Conservation (phyloP, 2,329 filamentous ascomycete genomes). For the Neonectria sp. region DNA sequence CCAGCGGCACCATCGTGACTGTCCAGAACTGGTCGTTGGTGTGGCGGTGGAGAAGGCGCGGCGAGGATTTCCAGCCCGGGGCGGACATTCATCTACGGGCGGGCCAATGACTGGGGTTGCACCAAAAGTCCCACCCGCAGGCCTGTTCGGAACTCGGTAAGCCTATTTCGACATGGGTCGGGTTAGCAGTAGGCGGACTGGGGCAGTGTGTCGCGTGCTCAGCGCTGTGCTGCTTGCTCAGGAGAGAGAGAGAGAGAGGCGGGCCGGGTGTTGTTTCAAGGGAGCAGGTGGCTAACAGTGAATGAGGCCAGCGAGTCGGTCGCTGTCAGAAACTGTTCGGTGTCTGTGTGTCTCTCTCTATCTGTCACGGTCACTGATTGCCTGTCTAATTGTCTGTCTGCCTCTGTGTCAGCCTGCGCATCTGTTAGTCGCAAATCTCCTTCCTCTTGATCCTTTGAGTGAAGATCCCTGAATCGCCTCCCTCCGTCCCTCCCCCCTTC, state of each 20-base stretch:
- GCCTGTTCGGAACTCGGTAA: background rate
- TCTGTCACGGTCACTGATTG: too few species aligned
- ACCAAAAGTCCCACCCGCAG: background rate
- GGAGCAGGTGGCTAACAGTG: too few species aligned
- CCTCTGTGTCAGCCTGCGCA: background rate
- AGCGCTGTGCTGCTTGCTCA: background rate
- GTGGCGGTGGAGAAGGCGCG: background rate
- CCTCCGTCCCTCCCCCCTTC: background rate
- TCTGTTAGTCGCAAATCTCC: background rate
- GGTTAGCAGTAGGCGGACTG: background rate
- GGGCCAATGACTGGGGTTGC: background rate
- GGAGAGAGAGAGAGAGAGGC: background rate
- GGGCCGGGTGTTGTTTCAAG: background rate
- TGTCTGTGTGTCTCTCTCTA: background rate
- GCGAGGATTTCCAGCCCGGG: too few species aligned
- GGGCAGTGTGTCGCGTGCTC: background rate
- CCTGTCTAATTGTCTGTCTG: background rate
- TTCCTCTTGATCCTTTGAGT: background rate
- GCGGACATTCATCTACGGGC: background rate
- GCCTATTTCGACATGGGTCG: background rate
- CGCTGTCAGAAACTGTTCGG: background rate
- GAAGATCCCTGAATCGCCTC: background rate
- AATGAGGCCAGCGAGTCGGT: background rate
- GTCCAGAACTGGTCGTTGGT: background rate
- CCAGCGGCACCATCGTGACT: background rate